phyloP scores from a whole-genome alignment of 202 grass and related monocot species.

The Panicum hallii region DNA sequence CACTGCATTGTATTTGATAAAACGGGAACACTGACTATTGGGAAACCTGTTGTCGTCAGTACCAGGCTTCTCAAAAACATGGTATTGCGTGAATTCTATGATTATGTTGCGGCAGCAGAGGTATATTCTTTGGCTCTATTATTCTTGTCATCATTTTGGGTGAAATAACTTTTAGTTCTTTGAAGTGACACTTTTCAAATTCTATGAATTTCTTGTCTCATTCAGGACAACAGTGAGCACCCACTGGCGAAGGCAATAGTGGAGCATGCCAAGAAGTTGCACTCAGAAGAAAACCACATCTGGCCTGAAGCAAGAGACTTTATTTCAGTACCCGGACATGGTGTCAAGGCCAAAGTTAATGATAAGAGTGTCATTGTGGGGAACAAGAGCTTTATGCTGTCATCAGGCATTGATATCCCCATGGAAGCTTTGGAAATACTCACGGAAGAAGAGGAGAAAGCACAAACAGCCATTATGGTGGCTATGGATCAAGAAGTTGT shows the following conservation, averaged over 20 bases:
- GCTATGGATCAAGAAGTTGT: slow-evolving; percentile 73
- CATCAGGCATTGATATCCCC: slow-evolving; percentile 63
- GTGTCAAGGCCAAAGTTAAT: slow-evolving; percentile 69
- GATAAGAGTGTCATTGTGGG: slow-evolving; percentile 66
- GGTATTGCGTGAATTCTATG: slow-evolving; percentile 81
- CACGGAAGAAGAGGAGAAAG: slow-evolving; percentile 72
- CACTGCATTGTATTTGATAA: slow-evolving; percentile 92
- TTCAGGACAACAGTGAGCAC: slow-evolving; percentile 92
- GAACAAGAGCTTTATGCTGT: slow-evolving; percentile 87
- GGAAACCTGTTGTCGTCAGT: slow-evolving; percentile 79
- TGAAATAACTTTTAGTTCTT: background rate
- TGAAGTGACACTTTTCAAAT: background rate
- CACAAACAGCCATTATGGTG: slow-evolving; percentile 74
- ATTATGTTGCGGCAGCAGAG: slow-evolving; percentile 74
- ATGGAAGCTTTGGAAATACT: slow-evolving; percentile 79
- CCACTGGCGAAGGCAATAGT: slow-evolving; percentile 84
- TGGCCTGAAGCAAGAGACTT: slow-evolving; percentile 83
- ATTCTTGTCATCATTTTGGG: background rate
- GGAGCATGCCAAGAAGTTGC: slow-evolving; percentile 79
- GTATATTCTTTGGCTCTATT: slow-evolving; percentile 41
- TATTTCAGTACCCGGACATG: slow-evolving; percentile 76
- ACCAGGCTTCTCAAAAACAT: slow-evolving; percentile 84
- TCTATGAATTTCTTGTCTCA: slow-evolving; percentile 7
- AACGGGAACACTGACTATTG: slow-evolving; percentile 87
- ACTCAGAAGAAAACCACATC: slow-evolving; percentile 63